Evolutionary conservation across 257 asterid genomes (phyloP), one percentile per base, ranked within the genome.

Genomic region (Solanum bulbocastanum): DNA sequence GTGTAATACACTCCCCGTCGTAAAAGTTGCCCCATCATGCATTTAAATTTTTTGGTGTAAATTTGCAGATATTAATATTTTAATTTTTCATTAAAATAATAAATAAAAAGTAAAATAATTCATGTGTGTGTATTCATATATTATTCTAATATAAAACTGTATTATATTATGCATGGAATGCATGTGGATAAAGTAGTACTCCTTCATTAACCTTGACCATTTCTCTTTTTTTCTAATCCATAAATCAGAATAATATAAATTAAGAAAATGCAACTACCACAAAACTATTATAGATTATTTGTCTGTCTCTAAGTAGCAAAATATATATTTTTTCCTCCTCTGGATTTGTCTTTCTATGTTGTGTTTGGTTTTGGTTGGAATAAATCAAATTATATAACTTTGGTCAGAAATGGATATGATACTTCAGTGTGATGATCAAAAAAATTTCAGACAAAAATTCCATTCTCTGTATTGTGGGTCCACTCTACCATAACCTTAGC

Each of bases 171-270:
- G 90, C 86, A 87, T 88, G 88, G 71, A 66, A 71, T 56, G 88
- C 89, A 89, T 73, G 90, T 68, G 88, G 86, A 86, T 87, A 89
- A 93, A 92, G 92, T 71, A 84, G 87, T 81, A 49, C 49, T 88
- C 66, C 93, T 74, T 83, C 87, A 49, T 49, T 15, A 40, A 60
- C 58, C 66, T 30, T 49, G 20, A 32, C 36, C 32, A 25, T 40
- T 71, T 86, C 73, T 18, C 39, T 60, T 46, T 72, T 81, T 86
- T 22, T 40, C 79, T 40, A 37, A 75, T 75, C 72, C 73, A 72
- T 49, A 60, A 18, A 20, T 44, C 72, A 49, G 22, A 88, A 78
- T 75, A 75, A 42, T 33, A 46, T 44, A 81, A 46, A 14, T 42
- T 23, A 4, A 10, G 10, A 62, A 44, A 44, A 81, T 46, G 18